phyloP scores from a whole-genome alignment of 1,284 basidiomycete species.

The Cryptococcus sp. region DNA sequence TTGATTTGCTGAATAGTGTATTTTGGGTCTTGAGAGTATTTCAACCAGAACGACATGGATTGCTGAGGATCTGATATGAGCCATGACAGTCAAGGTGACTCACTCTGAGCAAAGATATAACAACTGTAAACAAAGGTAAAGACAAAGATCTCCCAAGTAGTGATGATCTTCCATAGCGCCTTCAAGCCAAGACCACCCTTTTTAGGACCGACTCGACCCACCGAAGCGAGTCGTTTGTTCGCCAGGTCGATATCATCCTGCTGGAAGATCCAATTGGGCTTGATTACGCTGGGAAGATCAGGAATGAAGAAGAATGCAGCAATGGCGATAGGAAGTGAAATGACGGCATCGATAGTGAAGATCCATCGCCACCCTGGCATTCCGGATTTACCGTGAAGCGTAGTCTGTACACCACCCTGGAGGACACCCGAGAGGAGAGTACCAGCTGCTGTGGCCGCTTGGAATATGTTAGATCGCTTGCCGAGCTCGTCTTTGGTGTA shows the following conservation, averaged over 20 bases:
- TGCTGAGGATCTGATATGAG: conserved; percentile 11
- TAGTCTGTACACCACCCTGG: conserved; percentile 5
- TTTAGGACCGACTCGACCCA: conserved; percentile 12
- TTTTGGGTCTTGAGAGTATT: conserved; percentile 7
- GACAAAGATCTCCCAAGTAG: conserved; percentile 34
- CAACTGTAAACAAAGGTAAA: conserved; percentile 12
- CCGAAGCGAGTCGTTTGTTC: conserved; percentile 5
- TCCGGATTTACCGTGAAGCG: neutral
- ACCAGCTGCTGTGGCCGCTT: conserved; percentile 16
- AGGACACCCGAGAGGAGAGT: conserved; percentile 9
- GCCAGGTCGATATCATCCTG: conserved; percentile 20
- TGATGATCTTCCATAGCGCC: conserved; percentile 15
- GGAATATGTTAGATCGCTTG: conserved; percentile 6
- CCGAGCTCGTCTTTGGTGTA: conserved; percentile 10
- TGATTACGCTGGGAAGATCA: conserved; percentile 22
- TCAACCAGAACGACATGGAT: conserved; percentile 35
- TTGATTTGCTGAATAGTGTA: conserved; percentile 18
- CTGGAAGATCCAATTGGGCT: conserved; percentile 15
- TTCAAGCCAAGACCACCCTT: conserved; percentile 16
- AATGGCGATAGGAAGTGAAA: conserved; percentile 7
- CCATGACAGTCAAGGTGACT: neutral
- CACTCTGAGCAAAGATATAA: conserved; percentile 10
- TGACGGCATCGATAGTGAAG: conserved; percentile 14
- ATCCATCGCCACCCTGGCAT: conserved; percentile 15
- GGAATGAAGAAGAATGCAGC: conserved; percentile 7